Evolutionary conservation across 768 basidiomycete species (phyloP), one percentile per base, ranked within the genome.

Genomic region (Boletus rubropictus): DNA sequence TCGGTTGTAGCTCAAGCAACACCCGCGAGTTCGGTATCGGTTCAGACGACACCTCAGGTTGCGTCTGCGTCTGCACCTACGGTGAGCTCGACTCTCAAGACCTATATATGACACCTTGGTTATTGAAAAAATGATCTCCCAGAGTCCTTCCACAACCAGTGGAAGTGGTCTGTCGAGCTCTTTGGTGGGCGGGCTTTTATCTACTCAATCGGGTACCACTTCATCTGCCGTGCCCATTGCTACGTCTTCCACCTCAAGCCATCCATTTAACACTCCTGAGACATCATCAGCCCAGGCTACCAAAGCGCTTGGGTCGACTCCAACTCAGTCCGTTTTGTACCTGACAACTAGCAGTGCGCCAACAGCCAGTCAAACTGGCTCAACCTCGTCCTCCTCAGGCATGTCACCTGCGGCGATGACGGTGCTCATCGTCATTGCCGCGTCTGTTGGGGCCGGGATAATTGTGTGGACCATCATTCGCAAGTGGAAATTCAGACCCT

Each of bases 391-490:
- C 14, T 54, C 57, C 28, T 70, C 78, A 5, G 66, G 79, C 46
- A 60, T 74, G 50, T 68, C 71, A 8, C 66, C 64, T 39, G 66
- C 72, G 20, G 72, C 73, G 1, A 53, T 76, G 44, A 88, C 82
- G 15, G 73, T 80, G 35, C 69, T 93, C 56, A 84, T 89, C 57
- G 77, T 79, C 42, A 72, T 88, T 42, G 90, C 79, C 4, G 74
- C 83, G 6, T 80, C 74, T 38, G 56, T 91, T 35, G 90, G 80
- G 42, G 84, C 76, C 25, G 61, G 84, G 42, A 76, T 77, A 47
- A 80, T 91, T 55, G 72, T 85, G 52, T 94, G 90, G 90, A 93
- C 89, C 39, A 69, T 90, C 60, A 86, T 92, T 74, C 84, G 90
- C 71, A 91, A 92, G 67, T 91, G 88, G 86, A 90, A 91, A 71